A percentile compares a stretch with the other conserved stretches of the same genome.
phyloP scores from a whole-genome alignment of 2,329 filamentous ascomycete genomes.

The Eutypella sp. region DNA sequence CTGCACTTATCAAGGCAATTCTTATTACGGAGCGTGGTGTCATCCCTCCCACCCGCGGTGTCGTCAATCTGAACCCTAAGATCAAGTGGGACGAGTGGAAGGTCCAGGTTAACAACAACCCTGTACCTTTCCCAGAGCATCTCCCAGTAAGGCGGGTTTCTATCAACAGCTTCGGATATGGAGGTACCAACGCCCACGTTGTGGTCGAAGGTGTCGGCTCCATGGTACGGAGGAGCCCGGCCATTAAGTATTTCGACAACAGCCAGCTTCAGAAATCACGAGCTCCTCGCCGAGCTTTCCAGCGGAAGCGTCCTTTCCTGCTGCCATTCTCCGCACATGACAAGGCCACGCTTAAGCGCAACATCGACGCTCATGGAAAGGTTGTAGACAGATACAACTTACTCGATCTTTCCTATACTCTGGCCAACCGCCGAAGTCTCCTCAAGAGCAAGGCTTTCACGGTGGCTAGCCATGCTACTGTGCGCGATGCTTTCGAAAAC shows the following conservation, averaged over 20 bases:
- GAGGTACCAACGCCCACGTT: conserved; percentile 13
- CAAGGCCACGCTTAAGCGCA: conserved; percentile 10
- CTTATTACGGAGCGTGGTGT: conserved; percentile 8
- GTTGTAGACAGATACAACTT: conserved; percentile 10
- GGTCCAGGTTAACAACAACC: conserved; percentile 11
- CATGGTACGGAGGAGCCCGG: background rate
- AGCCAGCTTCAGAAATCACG: background rate
- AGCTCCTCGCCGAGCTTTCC: background rate
- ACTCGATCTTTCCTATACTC: conserved; percentile 16
- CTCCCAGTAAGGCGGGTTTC: conserved; percentile 10
- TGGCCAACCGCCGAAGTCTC: conserved; percentile 9
- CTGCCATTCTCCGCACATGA: conserved; percentile 18
- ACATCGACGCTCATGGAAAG: conserved; percentile 2
- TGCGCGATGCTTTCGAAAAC: conserved; percentile 1
- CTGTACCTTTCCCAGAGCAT: conserved; percentile 6
- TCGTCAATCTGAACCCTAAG: conserved; percentile 11
- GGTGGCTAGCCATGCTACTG: conserved; percentile 1
- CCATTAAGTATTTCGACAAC: conserved; percentile 3
- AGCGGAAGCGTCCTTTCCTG: conserved; percentile 8
- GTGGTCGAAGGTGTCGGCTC: conserved; percentile 7
- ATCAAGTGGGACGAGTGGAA: conserved; percentile 18
- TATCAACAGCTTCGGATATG: conserved; percentile 20
- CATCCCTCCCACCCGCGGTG: conserved; percentile 10
- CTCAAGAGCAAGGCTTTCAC: conserved; percentile 2
- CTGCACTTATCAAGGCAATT: conserved; percentile 15